Evolutionary conservation across 2,329 filamentous ascomycete genomes (phyloP).

Genomic region (Penicillium sumatraense): DNA sequence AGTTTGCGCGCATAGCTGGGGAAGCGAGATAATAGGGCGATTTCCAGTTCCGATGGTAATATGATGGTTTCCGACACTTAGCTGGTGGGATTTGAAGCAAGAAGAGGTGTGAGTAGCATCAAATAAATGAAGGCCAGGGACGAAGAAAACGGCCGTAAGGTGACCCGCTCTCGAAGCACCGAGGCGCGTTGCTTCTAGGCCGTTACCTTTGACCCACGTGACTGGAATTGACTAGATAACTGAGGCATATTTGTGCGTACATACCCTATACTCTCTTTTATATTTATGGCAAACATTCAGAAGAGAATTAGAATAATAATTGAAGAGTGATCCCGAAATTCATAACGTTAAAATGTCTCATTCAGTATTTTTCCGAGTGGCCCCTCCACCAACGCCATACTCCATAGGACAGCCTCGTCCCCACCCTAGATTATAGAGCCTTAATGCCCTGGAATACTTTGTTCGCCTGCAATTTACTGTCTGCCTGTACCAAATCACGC

Average conservation of each 20-base stretch:
- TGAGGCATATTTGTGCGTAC: too few relatives aligned
- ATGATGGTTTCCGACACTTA: not conserved
- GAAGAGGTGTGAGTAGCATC: not conserved
- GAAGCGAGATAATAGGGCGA: not conserved
- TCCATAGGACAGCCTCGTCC: conserved; percentile 8
- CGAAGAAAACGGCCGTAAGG: too few relatives aligned
- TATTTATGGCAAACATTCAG: not conserved
- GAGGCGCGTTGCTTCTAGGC: conserved; percentile 23
- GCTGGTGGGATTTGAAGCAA: not conserved
- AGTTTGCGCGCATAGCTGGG: conserved; percentile 39
- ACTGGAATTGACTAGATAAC: too few relatives aligned
- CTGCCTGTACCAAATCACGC: conserved; percentile 75
- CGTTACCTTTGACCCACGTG: conserved; percentile 20
- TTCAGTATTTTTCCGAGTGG: conserved; percentile 8
- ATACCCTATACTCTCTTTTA: not conserved
- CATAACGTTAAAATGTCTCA: conserved; percentile 1
- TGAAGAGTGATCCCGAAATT: not conserved
- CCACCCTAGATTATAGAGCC: conserved; percentile 44
- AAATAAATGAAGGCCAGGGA: conserved; percentile 5
- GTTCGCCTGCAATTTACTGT: conserved; percentile 67
- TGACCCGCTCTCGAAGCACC: conserved; percentile 7
- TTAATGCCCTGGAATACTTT: conserved; percentile 56
- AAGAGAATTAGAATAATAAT: not conserved
- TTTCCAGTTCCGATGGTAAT: not conserved
- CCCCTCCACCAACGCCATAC: conserved; percentile 19